Evolutionary conservation across 768 basidiomycete genomes (phyloP), one percentile per base, ranked within the genome.

Genomic region (Calvatia gigantea): DNA sequence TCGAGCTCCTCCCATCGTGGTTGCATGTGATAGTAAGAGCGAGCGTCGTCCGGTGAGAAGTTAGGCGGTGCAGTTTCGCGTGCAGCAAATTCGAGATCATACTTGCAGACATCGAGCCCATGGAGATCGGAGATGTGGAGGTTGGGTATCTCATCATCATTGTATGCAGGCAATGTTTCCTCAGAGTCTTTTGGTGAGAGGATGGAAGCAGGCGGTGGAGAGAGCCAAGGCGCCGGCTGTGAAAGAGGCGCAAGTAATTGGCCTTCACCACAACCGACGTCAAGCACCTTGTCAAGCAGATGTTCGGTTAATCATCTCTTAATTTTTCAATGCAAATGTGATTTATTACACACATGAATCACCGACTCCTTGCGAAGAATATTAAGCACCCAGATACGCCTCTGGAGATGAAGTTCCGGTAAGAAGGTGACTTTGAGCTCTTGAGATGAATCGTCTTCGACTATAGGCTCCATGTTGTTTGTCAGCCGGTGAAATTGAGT

Each of bases 201-300:
- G 33, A 79, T 50, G 1, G 68, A 62, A 6, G 62, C 42, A 21
- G 75, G 72, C 2, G 76, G 76, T 17, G 81, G 66, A 39, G 73
- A 59, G 23, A 86, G 78, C 82, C 87, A 88, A 0, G 86, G 84
- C 1, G 91, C 83, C 0, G 92, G 87, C 63, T 89, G 85, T 60
- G 82, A 81, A 9, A 95, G 81, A 8, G 84, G 78, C 0, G 75
- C 67, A 12, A 94, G 80, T 6, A 94, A 76, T 35, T 84, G 75
- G 19, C 92, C 92, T 68, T 90, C 84, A 37, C 92, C 92, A 61
- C 92, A 95, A 3, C 92, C 92, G 25, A 92, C 74, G 62, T 95
- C 92, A 45, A 93, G 73, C 6, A 94, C 76, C 90, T 92, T 53
- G 57, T 45, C 33, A 23, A 58, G 1, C 14, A n/a, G 4, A 25